Evolutionary conservation across 441 rosid species (phyloP).

Genomic region (Populus hybrid): DNA sequence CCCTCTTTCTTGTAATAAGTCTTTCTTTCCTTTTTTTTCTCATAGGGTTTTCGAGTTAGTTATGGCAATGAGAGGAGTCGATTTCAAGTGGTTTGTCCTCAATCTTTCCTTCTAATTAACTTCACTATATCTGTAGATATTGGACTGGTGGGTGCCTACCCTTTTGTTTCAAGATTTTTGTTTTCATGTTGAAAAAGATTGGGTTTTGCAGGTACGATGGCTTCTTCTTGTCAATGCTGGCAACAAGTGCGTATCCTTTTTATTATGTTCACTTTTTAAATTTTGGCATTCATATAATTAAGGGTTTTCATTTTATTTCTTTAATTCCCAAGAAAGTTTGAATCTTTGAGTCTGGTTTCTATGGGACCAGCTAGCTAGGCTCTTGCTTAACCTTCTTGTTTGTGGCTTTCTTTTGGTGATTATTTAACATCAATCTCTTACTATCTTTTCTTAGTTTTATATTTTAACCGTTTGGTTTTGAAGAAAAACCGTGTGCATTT

Average conservation of each 20-base stretch:
- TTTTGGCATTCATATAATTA: background rate
- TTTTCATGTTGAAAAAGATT: background rate
- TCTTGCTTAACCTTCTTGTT: background rate
- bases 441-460: background rate
- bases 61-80: constrained; percentile 88
- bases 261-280: background rate
- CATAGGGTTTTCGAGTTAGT: constrained; percentile 16
- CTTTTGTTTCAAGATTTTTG: background rate
- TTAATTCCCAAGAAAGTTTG: background rate
- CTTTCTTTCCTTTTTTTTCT: background rate
- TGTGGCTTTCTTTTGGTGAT: background rate
- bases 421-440: background rate
- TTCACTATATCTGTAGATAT: background rate
- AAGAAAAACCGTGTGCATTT: background rate
- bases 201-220: constrained; percentile 88
- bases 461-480: background rate
- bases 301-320: background rate
- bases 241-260: constrained; percentile 97
- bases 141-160: background rate
- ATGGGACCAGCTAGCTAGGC: background rate
- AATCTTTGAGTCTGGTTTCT: background rate
- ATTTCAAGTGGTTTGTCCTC: constrained; percentile 81
- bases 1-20: background rate
- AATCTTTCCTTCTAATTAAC: background rate
- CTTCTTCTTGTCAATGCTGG: constrained; percentile 98